Percentiles rank a stretch among this genome's conserved stretches.
phyloP scores from a whole-genome alignment of 306 rosid genomes.

The Acmispon strigosus region DNA sequence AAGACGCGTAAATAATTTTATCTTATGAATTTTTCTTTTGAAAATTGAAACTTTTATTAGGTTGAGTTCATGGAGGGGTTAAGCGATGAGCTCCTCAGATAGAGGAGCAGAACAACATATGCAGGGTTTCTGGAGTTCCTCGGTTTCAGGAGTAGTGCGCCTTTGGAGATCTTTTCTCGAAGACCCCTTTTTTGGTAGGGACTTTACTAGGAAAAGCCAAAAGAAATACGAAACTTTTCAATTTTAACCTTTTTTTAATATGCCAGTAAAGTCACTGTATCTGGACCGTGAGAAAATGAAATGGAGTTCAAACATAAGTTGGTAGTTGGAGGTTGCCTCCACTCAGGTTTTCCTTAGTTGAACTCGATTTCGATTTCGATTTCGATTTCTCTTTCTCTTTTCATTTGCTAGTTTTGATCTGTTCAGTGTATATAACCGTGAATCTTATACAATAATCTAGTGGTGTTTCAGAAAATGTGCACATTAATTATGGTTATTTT shows the following conservation, averaged over 20 bases:
- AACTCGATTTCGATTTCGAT: slow-evolving; percentile 14
- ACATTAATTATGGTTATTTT: no score
- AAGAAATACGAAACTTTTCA: slow-evolving; percentile 3
- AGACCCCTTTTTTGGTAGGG: slow-evolving; percentile 11
- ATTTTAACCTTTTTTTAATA: neutral
- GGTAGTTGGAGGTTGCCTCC: slow-evolving; percentile 24
- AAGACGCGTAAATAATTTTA: no score
- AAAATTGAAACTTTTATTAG: slow-evolving; percentile 18
- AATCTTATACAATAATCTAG: neutral
- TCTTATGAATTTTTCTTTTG: no score
- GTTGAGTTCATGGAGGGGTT: slow-evolving; percentile 34
- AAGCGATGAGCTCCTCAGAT: slow-evolving; percentile 24
- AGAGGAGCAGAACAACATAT: slow-evolving; percentile 30
- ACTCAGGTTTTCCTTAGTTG: slow-evolving; percentile 12
- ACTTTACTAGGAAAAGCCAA: neutral
- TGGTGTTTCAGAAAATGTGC: no score
- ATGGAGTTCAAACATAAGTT: neutral
- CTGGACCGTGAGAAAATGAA: neutral
- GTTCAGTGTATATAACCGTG: slow-evolving; percentile 4
- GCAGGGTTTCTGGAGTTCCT: slow-evolving; percentile 8
- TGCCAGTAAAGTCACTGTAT: slow-evolving; percentile 14
- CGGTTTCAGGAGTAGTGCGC: slow-evolving; percentile 31
- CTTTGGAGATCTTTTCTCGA: slow-evolving; percentile 21
- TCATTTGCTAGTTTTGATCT: neutral
- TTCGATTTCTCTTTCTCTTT: slow-evolving; percentile 14